Evolutionary conservation across 1,139 yeast species (phyloP).

Genomic region (Diutina mesorugosa): DNA sequence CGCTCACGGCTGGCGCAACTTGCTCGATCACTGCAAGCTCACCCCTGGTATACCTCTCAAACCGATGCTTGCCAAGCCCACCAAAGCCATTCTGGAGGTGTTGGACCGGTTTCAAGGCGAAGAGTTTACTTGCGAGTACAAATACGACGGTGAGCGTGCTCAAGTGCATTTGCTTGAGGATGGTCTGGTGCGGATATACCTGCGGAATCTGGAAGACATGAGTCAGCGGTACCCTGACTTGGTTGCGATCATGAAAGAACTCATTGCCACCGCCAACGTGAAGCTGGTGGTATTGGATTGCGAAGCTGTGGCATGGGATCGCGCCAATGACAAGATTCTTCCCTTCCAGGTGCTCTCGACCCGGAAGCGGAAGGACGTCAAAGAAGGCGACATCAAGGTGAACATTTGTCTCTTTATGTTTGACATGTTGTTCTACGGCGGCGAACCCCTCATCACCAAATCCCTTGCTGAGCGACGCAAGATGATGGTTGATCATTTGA

Average conservation of each 20-base stretch:
- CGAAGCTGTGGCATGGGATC: constrained; percentile 99
- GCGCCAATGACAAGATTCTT: constrained; percentile 54
- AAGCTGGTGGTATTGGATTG: constrained; percentile 61
- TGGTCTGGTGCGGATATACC: constrained; percentile 67
- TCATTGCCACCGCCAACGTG: constrained; percentile 18
- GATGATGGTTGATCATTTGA: constrained; percentile 42
- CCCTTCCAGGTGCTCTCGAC: constrained; percentile 93
- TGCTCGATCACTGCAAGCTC: constrained; percentile 58
- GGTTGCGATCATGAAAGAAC: constrained; percentile 51
- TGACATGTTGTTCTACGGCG: constrained; percentile 68
- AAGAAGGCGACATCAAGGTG: constrained; percentile 75
- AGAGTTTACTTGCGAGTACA: constrained; percentile 87
- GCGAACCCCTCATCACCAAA: constrained; percentile 53
- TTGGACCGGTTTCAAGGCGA: constrained; percentile 79
- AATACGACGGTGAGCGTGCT: constrained; percentile 96
- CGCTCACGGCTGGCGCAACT: constrained; percentile 50
- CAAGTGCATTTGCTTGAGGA: constrained; percentile 69
- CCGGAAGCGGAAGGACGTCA: constrained; percentile 87
- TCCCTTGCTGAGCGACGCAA: constrained; percentile 61
- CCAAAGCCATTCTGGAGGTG: constrained; percentile 82
- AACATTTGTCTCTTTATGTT: constrained; percentile 87
- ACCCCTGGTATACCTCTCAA: constrained; percentile 91
- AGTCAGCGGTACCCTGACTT: constrained; percentile 91
- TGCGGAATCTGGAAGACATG: constrained; percentile 96
- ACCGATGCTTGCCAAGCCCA: constrained; percentile 98